These are phyloP conservation scores for Nepenthes gracilis DNA, from an alignment of 148 eudicot species.

Conservation along the genomic window DNA sequence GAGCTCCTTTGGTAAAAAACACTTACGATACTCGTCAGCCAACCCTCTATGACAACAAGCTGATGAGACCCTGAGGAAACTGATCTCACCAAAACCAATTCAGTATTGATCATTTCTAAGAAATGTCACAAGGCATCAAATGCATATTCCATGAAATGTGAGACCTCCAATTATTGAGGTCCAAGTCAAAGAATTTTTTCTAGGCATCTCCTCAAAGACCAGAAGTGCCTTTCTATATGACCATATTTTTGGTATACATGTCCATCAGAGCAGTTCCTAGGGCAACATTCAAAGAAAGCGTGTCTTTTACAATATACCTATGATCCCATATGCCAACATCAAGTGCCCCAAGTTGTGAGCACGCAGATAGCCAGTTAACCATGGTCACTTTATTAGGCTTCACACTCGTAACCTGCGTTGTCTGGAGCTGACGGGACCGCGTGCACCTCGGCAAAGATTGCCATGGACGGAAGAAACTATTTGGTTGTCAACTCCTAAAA, in stretches of 20 bases:
- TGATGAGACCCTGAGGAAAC: conserved; percentile 39
- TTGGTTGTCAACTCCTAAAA: too few relatives aligned
- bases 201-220: conserved; percentile 34
- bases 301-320: conserved; percentile 25
- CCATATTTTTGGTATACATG: conserved; percentile 60
- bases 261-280: conserved; percentile 55
- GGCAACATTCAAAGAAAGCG: conserved; percentile 30
- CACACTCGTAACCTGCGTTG: conserved; percentile 27
- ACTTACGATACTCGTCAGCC: conserved; percentile 37
- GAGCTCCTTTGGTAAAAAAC: conserved; percentile 36
- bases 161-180: conserved; percentile 41
- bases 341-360: conserved; percentile 50
- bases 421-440: too few relatives aligned
- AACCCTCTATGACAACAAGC: conserved; percentile 74
- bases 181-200: conserved; percentile 43
- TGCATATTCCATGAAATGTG: conserved; percentile 44
- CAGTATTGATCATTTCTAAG: conserved; percentile 29
- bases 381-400: conserved; percentile 46
- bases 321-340: conserved; percentile 55
- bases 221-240: conserved; percentile 40
- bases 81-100: conserved; percentile 42
- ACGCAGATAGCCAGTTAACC: conserved; percentile 48
- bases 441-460: too few relatives aligned
- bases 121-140: conserved; percentile 37
- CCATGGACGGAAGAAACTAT: too few relatives aligned